Percentiles rank a stretch among this genome's conserved stretches.
phyloP scores from a whole-genome alignment of 2,329 filamentous ascomycete genomes.

The Calonectria pauciramosa region DNA sequence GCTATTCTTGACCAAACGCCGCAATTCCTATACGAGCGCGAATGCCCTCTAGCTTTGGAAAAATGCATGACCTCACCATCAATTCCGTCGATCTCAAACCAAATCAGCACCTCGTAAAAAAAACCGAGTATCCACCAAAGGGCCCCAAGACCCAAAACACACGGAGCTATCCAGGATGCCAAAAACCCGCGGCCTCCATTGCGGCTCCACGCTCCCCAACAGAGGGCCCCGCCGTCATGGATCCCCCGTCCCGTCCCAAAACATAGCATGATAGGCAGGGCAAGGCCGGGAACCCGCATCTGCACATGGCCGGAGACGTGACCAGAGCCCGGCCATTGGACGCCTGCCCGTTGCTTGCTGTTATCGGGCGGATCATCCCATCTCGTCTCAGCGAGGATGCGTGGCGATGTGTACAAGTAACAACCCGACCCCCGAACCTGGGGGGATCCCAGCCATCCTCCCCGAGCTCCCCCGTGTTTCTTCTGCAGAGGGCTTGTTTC shows the following conservation, averaged over 20 bases:
- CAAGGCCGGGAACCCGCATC: slow-evolving; percentile 16
- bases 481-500: slow-evolving; percentile 11
- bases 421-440: slow-evolving; percentile 1
- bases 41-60: not conserved
- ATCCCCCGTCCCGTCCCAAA: not conserved
- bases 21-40: not conserved
- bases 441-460: slow-evolving; percentile 11
- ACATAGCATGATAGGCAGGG: slow-evolving; percentile 25
- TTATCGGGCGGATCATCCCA: slow-evolving; percentile 25
- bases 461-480: not conserved
- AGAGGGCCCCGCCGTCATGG: slow-evolving; percentile 16
- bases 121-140: not conserved
- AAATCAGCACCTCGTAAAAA: not conserved
- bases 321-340: no score
- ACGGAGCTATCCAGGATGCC: not conserved
- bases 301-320: not conserved
- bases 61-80: not conserved
- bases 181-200: slow-evolving; percentile 2
- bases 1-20: not conserved
- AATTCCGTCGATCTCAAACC: not conserved
- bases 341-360: not conserved
- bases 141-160: not conserved
- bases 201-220: slow-evolving; percentile 2
- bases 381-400: not conserved
- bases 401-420: slow-evolving; percentile 8